These are phyloP conservation scores for Leccinellum albellum DNA, from an alignment of 768 basidiomycete genomes.

Conservation along the genomic window DNA sequence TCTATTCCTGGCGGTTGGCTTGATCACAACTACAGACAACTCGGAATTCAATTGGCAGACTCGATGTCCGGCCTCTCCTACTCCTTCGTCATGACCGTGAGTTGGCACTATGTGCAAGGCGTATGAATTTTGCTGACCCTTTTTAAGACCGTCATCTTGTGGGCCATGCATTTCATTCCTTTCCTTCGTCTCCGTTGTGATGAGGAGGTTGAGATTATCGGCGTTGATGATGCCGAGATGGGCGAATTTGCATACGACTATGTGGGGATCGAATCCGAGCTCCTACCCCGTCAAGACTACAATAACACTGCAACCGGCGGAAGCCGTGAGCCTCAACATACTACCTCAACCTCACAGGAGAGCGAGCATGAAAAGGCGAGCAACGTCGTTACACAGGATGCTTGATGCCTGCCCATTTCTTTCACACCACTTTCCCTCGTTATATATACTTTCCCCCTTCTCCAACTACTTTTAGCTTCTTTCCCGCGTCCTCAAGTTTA, in stretches of 20 bases:
- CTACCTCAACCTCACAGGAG: conserved; percentile 21
- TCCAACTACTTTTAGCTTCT: neutral
- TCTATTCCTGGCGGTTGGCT: conserved; percentile 81
- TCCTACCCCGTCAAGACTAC: conserved; percentile 33
- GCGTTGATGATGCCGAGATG: conserved; percentile 87
- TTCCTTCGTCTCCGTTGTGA: conserved; percentile 66
- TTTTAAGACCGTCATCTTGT: conserved; percentile 68
- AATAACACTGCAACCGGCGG: conserved; percentile 26
- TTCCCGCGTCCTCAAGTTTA: neutral
- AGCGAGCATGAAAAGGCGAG: conserved; percentile 27
- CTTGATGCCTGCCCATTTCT: neutral
- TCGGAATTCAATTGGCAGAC: conserved; percentile 83
- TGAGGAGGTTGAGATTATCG: conserved; percentile 70
- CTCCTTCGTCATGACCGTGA: conserved; percentile 73
- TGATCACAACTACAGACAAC: conserved; percentile 74
- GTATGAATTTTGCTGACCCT: neutral
- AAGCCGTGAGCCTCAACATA: conserved; percentile 36
- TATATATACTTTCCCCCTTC: neutral
- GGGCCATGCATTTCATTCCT: conserved; percentile 86
- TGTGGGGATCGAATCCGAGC: conserved; percentile 64
- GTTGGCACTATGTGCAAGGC: conserved; percentile 20
- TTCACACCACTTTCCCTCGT: neutral
- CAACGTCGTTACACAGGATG: neutral
- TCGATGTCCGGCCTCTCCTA: conserved; percentile 62
- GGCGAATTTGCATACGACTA: conserved; percentile 90